Evolutionary conservation across 2,329 filamentous ascomycete species (phyloP), one percentile per base, ranked within the genome.

Genomic region (Malbranchea zuffiana): DNA sequence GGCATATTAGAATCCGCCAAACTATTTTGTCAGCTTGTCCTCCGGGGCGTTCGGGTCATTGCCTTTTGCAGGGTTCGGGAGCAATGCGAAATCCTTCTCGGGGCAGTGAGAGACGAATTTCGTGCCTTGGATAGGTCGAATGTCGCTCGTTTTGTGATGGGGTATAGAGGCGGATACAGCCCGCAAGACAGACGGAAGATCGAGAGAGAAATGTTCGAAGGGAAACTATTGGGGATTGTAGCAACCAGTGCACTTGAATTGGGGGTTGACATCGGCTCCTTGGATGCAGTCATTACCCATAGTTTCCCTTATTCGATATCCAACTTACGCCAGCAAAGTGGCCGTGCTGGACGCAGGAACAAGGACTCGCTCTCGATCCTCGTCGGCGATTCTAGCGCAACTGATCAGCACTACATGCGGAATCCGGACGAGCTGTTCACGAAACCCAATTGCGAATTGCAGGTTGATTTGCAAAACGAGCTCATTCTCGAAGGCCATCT

Each of bases 241-340:
- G 88, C 88, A 2, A 98, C 90, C 0, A 93, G 80, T 37, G 90
- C 90, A 1, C 68, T 98, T 2, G 90, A 98, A 55, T 66, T 98
- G 1, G 90, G 90, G 18, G 84, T 98, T 27, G 90, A 98, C 54
- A 96, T 98, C 47, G 90, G 90, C 11, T 83, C 81, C 1, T 67
- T 98, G 6, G 90, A 98, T 58, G 90, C 87, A 37, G 90, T 98
- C 8, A 71, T 98, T 43, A 94, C 84, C 0, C 82, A 92, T 53
- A 88, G 88, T 0, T 98, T 98, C 45, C 90, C 90, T 0, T 95
- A 94, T 51, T 92, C 85, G 0, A 94, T 98, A 42, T 81, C 90
- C 21, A 96, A 96, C 52, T 67, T 96, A 31, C 75, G 90, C 6
- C 90, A 98, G 56, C 90, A 98, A 57, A 94, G 85, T 50, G 90